phyloP scores from a whole-genome alignment of 768 basidiomycete species.

The Trametes meyenii region DNA sequence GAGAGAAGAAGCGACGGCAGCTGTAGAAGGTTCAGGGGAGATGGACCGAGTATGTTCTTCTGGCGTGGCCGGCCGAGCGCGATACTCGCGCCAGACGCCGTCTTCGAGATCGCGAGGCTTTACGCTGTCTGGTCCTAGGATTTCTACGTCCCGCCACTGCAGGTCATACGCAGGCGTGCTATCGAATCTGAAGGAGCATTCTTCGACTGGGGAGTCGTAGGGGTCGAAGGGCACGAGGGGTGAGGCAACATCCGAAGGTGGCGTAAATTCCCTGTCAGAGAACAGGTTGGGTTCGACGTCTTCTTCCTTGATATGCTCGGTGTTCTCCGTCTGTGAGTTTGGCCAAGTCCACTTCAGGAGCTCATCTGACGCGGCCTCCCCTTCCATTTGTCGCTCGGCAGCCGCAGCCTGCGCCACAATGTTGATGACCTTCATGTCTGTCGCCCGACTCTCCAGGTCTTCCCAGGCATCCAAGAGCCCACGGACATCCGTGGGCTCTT shows the following conservation, averaged over 20 bases:
- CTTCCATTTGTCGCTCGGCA: constrained; percentile 29
- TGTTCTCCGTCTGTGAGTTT: constrained; percentile 33
- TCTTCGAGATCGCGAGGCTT: constrained; percentile 46
- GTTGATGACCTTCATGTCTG: constrained; percentile 42
- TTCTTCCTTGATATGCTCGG: constrained; percentile 34
- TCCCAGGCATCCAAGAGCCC: constrained; percentile 75
- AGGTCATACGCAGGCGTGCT: constrained; percentile 23
- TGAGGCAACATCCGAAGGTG: constrained; percentile 14
- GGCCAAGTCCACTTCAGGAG: constrained; percentile 31
- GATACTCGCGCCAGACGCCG: constrained; percentile 34
- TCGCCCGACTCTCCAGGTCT: constrained; percentile 51
- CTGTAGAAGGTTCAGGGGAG: constrained; percentile 15
- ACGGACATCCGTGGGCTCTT: constrained; percentile 63
- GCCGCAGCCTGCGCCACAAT: constrained; percentile 44
- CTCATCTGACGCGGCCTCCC: constrained; percentile 15
- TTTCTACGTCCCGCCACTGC: constrained; percentile 47
- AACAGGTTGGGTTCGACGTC: constrained; percentile 29
- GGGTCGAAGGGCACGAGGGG: constrained; percentile 7
- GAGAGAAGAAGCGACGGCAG: constrained; percentile 8
- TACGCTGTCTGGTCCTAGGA: constrained; percentile 49
- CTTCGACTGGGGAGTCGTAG: constrained; percentile 20
- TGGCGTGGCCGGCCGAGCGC: constrained; percentile 12
- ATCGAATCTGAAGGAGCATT: neutral
- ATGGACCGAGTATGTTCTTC: constrained; percentile 15
- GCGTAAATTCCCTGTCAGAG: constrained; percentile 20